A percentile compares a stretch with the other conserved stretches of the same genome.
These are phyloP conservation scores for Suillus decipiens DNA, from an alignment of 768 basidiomycete species.

Conservation along the genomic window DNA sequence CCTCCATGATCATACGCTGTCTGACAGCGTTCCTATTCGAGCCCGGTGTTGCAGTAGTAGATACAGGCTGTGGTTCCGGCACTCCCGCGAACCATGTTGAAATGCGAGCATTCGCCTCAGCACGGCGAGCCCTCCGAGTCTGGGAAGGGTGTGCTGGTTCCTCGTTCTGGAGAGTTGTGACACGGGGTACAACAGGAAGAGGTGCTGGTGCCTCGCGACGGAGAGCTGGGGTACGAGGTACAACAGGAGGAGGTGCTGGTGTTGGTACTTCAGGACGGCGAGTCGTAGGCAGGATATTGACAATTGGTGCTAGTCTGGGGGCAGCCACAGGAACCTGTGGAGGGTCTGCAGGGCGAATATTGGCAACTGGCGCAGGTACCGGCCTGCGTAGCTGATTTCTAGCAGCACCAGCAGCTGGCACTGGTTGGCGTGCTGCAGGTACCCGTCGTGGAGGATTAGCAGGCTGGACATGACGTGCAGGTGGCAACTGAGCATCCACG, in stretches of 20 bases:
- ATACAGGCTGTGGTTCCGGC: slow-evolving; percentile 1
- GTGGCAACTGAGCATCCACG: slow-evolving; percentile 43
- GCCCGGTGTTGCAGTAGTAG: background rate
- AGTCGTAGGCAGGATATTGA: background rate
- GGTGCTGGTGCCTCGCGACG: slow-evolving; percentile 8
- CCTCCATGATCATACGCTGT: slow-evolving; percentile 29
- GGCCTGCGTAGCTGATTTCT: background rate
- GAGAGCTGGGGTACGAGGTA: background rate
- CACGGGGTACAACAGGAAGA: background rate
- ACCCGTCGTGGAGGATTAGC: slow-evolving; percentile 27
- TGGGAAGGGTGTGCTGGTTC: slow-evolving; percentile 5
- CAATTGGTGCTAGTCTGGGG: slow-evolving; percentile 6
- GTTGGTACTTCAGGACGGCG: background rate
- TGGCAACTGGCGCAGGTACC: background rate
- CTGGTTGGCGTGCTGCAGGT: slow-evolving; percentile 5
- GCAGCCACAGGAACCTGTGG: slow-evolving; percentile 4
- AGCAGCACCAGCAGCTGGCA: background rate
- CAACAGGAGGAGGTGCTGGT: background rate
- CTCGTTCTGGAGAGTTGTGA: background rate
- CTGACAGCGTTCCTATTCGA: slow-evolving; percentile 10
- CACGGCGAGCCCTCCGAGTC: background rate
- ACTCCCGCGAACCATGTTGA: background rate
- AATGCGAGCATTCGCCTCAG: background rate
- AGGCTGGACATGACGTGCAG: slow-evolving; percentile 30
- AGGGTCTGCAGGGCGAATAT: background rate